These are phyloP conservation scores for Botrytis tulipae DNA, from an alignment of 2,329 filamentous ascomycete species.

Conservation along the genomic window DNA sequence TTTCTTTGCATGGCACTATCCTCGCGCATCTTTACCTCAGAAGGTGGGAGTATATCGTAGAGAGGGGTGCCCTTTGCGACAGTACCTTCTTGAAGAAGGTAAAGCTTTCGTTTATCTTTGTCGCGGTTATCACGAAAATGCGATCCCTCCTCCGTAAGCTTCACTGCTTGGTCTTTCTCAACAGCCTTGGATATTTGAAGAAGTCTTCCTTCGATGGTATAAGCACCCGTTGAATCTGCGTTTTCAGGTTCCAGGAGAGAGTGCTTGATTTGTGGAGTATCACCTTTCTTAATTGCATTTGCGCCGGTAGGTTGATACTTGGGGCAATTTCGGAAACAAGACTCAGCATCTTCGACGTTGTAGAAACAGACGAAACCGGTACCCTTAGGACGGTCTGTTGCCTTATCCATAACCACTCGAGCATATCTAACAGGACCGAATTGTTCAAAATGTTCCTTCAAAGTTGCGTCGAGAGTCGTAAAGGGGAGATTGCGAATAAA, in stretches of 20 bases:
- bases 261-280: constrained; percentile 56
- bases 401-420: constrained; percentile 81
- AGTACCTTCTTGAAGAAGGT: constrained; percentile 81
- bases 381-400: constrained; percentile 82
- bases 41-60: constrained; percentile 70
- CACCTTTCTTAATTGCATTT: constrained; percentile 37
- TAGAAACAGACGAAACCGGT: constrained; percentile 96
- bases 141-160: constrained; percentile 68
- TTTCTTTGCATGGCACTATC: constrained; percentile 84
- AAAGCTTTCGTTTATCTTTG: constrained; percentile 87
- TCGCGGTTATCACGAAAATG: constrained; percentile 63
- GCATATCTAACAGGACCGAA: constrained; percentile 92
- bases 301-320: constrained; percentile 47
- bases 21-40: constrained; percentile 85
- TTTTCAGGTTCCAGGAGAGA: constrained; percentile 87
- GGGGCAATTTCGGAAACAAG: constrained; percentile 75
- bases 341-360: constrained; percentile 69
- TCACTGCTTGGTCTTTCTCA: constrained; percentile 73
- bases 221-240: constrained; percentile 76
- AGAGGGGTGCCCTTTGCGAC: constrained; percentile 75
- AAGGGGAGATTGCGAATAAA: constrained; percentile 96
- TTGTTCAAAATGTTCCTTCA: constrained; percentile 81
- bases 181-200: constrained; percentile 84
- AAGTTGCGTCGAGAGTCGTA: constrained; percentile 74
- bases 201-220: constrained; percentile 87